These are phyloP conservation scores for Mrakia blollopis DNA, from an alignment of 768 basidiomycete genomes.

Conservation along the genomic window DNA sequence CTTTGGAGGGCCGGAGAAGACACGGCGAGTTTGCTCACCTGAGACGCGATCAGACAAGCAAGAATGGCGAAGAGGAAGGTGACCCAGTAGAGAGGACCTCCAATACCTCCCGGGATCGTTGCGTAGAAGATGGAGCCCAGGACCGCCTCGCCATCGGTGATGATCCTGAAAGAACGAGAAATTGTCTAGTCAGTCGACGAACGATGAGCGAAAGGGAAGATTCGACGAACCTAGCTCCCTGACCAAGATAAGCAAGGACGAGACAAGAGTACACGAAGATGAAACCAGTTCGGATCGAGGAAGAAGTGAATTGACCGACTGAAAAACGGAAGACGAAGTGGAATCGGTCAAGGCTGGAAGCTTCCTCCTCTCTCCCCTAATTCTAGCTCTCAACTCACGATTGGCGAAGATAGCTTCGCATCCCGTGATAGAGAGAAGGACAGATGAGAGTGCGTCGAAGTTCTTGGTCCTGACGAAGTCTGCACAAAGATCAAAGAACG, in stretches of 20 bases:
- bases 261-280: conserved; percentile 58
- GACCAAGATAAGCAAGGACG: conserved; percentile 63
- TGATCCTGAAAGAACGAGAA: conserved; percentile 42
- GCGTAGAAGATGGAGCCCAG: conserved; percentile 59
- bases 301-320: conserved; percentile 59
- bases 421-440: conserved; percentile 64
- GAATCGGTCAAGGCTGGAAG: neutral
- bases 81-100: conserved; percentile 62
- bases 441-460: conserved; percentile 55
- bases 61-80: conserved; percentile 42
- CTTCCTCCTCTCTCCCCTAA: neutral
- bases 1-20: no score
- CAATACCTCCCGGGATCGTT: conserved; percentile 57
- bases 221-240: conserved; percentile 52
- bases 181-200: neutral
- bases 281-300: conserved; percentile 23
- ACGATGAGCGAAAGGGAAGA: neutral
- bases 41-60: conserved; percentile 53
- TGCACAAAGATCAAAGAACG: conserved; percentile 36
- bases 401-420: conserved; percentile 48
- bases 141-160: conserved; percentile 52
- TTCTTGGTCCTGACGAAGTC: conserved; percentile 62
- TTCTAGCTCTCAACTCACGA: neutral
- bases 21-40: neutral
- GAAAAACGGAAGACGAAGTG: conserved; percentile 41